phyloP scores from a whole-genome alignment of 768 basidiomycete genomes.

The Saitozyma sp. region DNA sequence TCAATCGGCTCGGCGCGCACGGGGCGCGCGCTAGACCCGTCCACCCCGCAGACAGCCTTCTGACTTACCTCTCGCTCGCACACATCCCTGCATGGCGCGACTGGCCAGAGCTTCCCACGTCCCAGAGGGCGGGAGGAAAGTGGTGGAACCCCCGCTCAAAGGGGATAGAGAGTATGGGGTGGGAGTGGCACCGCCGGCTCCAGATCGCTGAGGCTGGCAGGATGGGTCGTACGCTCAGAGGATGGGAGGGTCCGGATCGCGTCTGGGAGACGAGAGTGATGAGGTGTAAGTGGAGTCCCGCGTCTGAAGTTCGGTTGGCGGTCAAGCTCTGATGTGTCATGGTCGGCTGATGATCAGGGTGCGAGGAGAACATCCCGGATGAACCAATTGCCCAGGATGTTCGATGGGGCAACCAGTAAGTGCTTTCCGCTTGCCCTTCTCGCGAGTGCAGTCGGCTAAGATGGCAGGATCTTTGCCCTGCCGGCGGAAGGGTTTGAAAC shows the following conservation, averaged over 20 bases:
- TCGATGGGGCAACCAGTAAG: constrained; percentile 51
- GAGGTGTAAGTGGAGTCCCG: constrained; percentile 32
- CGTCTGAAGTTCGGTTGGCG: too few relatives aligned
- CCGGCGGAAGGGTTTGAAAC: constrained; percentile 48
- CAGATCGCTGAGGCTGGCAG: constrained; percentile 23
- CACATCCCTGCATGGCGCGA: constrained; percentile 20
- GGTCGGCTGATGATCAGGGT: constrained; percentile 26
- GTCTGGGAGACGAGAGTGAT: constrained; percentile 31
- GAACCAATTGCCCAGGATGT: constrained; percentile 33
- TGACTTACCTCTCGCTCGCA: constrained; percentile 19
- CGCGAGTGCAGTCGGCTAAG: background rate
- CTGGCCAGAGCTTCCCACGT: constrained; percentile 21
- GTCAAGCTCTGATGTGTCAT: background rate
- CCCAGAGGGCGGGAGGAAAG: background rate
- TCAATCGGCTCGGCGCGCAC: background rate
- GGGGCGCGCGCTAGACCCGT: background rate
- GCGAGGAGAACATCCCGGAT: constrained; percentile 41
- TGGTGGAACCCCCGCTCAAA: constrained; percentile 17
- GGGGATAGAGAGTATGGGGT: constrained; percentile 32
- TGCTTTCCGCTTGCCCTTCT: background rate
- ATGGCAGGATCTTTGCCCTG: constrained; percentile 46
- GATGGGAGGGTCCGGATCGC: constrained; percentile 27
- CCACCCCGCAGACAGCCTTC: constrained; percentile 30
- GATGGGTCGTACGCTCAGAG: constrained; percentile 13
- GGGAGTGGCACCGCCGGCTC: constrained; percentile 40